Percentiles rank a stretch among this genome's conserved stretches.
phyloP scores from a whole-genome alignment of 2,329 filamentous ascomycete species.

The Rhinocladiella mackenziei region DNA sequence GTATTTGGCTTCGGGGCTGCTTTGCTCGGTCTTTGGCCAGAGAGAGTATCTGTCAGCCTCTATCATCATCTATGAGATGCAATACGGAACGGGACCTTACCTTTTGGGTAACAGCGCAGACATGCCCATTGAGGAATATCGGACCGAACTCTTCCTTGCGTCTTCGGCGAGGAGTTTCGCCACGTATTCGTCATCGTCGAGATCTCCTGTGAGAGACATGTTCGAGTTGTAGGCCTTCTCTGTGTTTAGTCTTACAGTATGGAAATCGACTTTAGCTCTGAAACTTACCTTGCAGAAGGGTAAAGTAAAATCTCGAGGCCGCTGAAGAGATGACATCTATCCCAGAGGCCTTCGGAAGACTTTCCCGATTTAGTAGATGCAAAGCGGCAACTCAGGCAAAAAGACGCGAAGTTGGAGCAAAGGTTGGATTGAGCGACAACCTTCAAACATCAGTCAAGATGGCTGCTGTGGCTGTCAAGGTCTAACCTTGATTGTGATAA shows the following conservation, averaged over 20 bases:
- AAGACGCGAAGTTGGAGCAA: too few species aligned
- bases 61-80: not conserved
- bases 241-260: not conserved
- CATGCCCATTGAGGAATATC: conserved; percentile 70
- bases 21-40: conserved; percentile 56
- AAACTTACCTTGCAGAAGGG: conserved; percentile 13
- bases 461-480: not conserved
- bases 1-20: conserved; percentile 84
- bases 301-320: not conserved
- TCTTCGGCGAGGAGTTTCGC: conserved; percentile 75
- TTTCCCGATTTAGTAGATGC: too few species aligned
- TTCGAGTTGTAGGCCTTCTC: not conserved
- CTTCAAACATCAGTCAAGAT: too few species aligned
- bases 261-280: not conserved
- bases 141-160: conserved; percentile 67
- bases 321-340: too few species aligned
- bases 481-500: too few species aligned
- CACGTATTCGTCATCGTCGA: conserved; percentile 66
- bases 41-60: not conserved
- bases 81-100: conserved; percentile 44
- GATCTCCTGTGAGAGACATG: conserved; percentile 18
- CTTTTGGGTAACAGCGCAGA: conserved; percentile 60
- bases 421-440: too few species aligned
- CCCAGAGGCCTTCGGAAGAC: too few species aligned
- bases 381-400: too few species aligned